Percentiles rank a stretch among this genome's conserved stretches.
phyloP scores from a whole-genome alignment of 176 grass and related monocot genomes.

The Elaeis guineensis region DNA sequence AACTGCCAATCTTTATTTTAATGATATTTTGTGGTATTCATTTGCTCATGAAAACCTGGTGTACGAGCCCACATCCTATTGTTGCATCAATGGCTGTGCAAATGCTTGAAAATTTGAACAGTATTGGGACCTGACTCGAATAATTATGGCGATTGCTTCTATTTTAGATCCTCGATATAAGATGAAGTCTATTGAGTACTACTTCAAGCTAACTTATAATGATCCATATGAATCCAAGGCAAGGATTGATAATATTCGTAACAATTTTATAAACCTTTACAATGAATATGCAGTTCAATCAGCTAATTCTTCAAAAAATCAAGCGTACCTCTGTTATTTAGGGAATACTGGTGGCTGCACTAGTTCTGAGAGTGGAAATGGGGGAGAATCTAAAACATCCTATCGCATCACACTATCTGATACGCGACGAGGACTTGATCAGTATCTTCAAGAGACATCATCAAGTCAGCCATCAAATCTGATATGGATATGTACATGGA shows the following conservation, averaged over 20 bases:
- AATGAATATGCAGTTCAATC: slow-evolving; percentile 71
- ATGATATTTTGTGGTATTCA: slow-evolving; percentile 90
- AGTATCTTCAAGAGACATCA: slow-evolving; percentile 95
- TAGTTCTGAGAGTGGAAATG: slow-evolving; percentile 48
- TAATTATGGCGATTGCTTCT: slow-evolving; percentile 84
- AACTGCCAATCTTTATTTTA: slow-evolving; percentile 86
- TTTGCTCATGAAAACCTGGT: slow-evolving; percentile 83
- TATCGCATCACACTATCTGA: slow-evolving; percentile 90
- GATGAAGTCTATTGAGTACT: slow-evolving; percentile 99
- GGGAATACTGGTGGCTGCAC: slow-evolving; percentile 45
- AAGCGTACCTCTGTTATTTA: slow-evolving; percentile 55
- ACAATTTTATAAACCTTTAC: slow-evolving; percentile 78
- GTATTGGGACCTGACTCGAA: slow-evolving; percentile 71
- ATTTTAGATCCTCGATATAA: slow-evolving; percentile 98
- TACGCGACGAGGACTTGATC: slow-evolving; percentile 88
- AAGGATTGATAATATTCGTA: slow-evolving; percentile 57
- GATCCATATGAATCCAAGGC: slow-evolving; percentile 68
- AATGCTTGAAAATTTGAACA: slow-evolving; percentile 83
- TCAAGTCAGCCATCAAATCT: slow-evolving; percentile 74
- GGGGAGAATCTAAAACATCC: slow-evolving; percentile 64
- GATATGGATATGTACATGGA: slow-evolving; percentile 97
- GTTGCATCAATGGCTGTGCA: slow-evolving; percentile 62
- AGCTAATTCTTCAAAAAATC: slow-evolving; percentile 66
- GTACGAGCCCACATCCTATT: slow-evolving; percentile 56
- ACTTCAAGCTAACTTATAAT: slow-evolving; percentile 74